A percentile compares a stretch with the other conserved stretches of the same genome.
phyloP scores from a whole-genome alignment of 306 rosid species.

The Geum urbanum region DNA sequence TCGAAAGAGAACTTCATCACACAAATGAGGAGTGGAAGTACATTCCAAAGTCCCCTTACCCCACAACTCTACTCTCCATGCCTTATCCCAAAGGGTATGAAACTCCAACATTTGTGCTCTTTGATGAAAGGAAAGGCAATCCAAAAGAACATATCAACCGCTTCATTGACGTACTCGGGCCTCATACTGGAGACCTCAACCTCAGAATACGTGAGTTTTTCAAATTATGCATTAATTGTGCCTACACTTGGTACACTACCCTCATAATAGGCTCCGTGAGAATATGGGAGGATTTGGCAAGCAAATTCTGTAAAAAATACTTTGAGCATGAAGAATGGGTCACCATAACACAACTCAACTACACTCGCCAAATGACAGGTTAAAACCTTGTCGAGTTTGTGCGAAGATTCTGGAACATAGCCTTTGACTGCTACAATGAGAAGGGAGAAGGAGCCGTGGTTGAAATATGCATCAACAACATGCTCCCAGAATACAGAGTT shows the following conservation, averaged over 20 bases:
- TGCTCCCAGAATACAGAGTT: not conserved
- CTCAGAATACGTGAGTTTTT: not conserved
- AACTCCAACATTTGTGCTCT: not conserved
- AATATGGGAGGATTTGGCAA: not conserved
- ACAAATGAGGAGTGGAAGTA: not conserved
- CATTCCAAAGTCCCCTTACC: not conserved
- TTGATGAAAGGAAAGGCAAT: not conserved
- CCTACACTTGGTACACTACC: slow-evolving; percentile 3
- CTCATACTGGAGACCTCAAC: not conserved
- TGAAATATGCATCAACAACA: not conserved
- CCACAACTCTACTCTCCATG: not conserved
- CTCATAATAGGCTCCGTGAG: not conserved
- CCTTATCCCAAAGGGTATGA: not conserved
- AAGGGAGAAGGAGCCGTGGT: not conserved
- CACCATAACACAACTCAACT: not conserved
- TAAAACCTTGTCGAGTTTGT: not conserved
- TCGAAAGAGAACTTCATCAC: not conserved
- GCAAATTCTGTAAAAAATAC: not conserved
- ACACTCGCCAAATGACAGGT: not conserved
- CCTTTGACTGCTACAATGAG: not conserved
- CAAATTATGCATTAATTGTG: not conserved
- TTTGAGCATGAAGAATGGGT: not conserved
- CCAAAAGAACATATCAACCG: not conserved
- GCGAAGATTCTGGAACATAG: not conserved
- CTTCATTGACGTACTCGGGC: not conserved